A percentile compares a stretch with the other conserved stretches of the same genome.
These are phyloP conservation scores for Rutstroemia sp. DNA, from an alignment of 2,329 filamentous ascomycete species.

Conservation along the genomic window DNA sequence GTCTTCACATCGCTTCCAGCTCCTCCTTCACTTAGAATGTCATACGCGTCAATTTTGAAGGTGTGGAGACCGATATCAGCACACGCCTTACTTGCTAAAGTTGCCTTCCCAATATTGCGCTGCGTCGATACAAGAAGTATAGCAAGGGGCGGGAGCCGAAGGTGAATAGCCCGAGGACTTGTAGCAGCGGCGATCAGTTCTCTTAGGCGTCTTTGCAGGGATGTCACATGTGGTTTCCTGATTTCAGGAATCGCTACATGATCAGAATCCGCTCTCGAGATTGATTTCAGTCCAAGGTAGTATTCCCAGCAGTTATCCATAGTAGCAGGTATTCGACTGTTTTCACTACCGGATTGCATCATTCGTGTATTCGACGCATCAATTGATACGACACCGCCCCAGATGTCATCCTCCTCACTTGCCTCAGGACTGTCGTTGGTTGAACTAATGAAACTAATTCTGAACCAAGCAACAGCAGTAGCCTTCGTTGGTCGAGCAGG, in stretches of 20 bases:
- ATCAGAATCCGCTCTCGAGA: slow-evolving; percentile 43
- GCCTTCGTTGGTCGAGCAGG: slow-evolving; percentile 30
- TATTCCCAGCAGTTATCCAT: slow-evolving; percentile 79
- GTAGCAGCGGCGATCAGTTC: slow-evolving; percentile 85
- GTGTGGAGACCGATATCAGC: slow-evolving; percentile 85
- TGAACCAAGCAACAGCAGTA: slow-evolving; percentile 79
- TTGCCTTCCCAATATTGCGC: slow-evolving; percentile 87
- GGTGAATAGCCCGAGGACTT: slow-evolving; percentile 75
- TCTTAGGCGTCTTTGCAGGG: slow-evolving; percentile 63
- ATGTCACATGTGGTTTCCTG: slow-evolving; percentile 45
- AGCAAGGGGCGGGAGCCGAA: slow-evolving; percentile 81
- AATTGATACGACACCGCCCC: slow-evolving; percentile 81
- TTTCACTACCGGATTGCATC: slow-evolving; percentile 83
- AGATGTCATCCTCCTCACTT: slow-evolving; percentile 60
- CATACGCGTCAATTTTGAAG: slow-evolving; percentile 84
- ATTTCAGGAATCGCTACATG: slow-evolving; percentile 37
- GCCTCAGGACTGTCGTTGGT: slow-evolving; percentile 42
- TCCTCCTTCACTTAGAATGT: slow-evolving; percentile 86
- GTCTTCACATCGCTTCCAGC: slow-evolving; percentile 90
- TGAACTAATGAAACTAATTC: slow-evolving; percentile 65
- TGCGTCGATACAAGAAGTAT: slow-evolving; percentile 88
- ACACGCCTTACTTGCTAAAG: slow-evolving; percentile 67
- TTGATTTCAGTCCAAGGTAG: slow-evolving; percentile 71
- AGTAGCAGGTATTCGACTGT: slow-evolving; percentile 69
- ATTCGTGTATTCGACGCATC: slow-evolving; percentile 83